Percentiles rank a stretch among this genome's conserved stretches.
These are phyloP conservation scores for Rhexocercosporidium sp. DNA, from an alignment of 2,329 filamentous ascomycete species.

Conservation along the genomic window DNA sequence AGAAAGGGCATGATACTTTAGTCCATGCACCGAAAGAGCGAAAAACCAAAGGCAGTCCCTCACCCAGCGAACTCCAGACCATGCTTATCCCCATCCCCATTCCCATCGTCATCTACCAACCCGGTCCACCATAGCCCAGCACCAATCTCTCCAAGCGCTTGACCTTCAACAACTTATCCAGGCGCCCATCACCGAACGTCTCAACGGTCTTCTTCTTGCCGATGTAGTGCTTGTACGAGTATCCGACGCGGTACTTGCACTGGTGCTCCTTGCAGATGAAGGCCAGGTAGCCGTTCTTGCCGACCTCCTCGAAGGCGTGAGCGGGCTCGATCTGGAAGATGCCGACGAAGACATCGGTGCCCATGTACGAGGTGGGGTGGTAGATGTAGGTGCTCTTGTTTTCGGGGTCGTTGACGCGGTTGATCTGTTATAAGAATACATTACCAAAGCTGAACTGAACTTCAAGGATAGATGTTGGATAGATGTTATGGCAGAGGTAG, in stretches of 20 bases:
- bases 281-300: conserved; percentile 3
- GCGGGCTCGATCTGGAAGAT: neutral
- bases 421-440: neutral
- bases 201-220: neutral
- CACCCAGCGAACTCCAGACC: neutral
- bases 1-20: too few species aligned
- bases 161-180: conserved; percentile 5
- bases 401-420: neutral
- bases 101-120: neutral
- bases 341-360: neutral
- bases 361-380: neutral
- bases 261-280: neutral
- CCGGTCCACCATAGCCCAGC: neutral
- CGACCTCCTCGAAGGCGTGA: neutral
- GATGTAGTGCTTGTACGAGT: neutral
- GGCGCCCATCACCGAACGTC: neutral
- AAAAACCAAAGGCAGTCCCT: too few species aligned
- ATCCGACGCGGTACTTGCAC: conserved; percentile 4
- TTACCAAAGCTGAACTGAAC: neutral
- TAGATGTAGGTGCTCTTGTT: conserved; percentile 5
- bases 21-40: too few species aligned
- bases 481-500: too few species aligned
- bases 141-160: neutral
- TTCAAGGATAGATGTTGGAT: too few species aligned
- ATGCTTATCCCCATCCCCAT: too few species aligned